phyloP scores from a whole-genome alignment of 352 stramenopile genomes.

The Globisporangium echinulatum region DNA sequence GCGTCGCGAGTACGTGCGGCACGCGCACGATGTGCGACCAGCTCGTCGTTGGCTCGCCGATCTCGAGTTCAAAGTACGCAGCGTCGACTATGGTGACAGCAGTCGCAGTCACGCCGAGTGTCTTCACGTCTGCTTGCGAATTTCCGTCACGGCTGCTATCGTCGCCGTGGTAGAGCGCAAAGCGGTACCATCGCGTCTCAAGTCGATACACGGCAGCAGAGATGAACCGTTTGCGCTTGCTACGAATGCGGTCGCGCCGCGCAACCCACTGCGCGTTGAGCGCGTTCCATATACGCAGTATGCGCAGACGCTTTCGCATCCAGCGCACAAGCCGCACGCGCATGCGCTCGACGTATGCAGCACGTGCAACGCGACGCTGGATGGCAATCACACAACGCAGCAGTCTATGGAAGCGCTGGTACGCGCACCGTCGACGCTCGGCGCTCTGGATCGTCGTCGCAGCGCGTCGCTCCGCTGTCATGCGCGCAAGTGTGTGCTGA shows the following conservation, averaged over 20 bases:
- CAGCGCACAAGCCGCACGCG: conserved; percentile 33
- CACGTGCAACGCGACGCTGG: conserved; percentile 25
- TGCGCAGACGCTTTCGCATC: conserved; percentile 35
- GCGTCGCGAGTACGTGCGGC: not conserved
- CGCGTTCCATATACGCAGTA: conserved; percentile 41
- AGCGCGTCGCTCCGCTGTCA: conserved; percentile 35
- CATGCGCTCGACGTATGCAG: conserved; percentile 36
- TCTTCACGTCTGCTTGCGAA: conserved; percentile 10
- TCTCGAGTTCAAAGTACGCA: conserved; percentile 15
- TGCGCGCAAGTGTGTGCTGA: conserved; percentile 14
- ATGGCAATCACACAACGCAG: conserved; percentile 7
- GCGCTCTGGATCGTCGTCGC: conserved; percentile 42
- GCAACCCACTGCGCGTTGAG: conserved; percentile 36
- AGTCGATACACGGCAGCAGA: conserved; percentile 20
- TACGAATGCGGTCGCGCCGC: conserved; percentile 33
- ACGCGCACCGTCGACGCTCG: conserved; percentile 18
- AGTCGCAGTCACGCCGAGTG: conserved; percentile 2
- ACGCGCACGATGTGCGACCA: conserved; percentile 4
- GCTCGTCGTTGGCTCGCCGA: conserved; percentile 9
- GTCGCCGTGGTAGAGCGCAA: conserved; percentile 32
- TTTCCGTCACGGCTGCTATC: not conserved
- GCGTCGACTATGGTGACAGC: not conserved
- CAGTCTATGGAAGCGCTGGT: conserved; percentile 17
- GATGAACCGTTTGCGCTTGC: conserved; percentile 32
- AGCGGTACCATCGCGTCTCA: conserved; percentile 20